A percentile compares a stretch with the other conserved stretches of the same genome.
Conservation (phyloP, 2,329 filamentous ascomycete species). For the Hymenoscyphus infarciens region DNA sequence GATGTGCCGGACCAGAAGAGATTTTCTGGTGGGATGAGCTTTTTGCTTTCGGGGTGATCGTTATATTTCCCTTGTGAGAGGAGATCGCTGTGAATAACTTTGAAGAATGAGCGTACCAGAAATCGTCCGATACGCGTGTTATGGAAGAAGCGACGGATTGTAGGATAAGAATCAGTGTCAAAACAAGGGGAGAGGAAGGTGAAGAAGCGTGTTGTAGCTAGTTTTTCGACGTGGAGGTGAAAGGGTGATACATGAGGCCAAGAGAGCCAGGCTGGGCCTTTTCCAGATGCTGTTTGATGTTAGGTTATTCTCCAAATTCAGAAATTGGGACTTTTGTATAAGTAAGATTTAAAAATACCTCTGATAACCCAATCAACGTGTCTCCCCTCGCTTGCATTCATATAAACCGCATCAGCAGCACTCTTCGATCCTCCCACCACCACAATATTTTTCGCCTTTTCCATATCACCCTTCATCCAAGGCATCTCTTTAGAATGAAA, state of each 20-base stretch:
- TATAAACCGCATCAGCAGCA: constrained; percentile 62
- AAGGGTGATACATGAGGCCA: constrained; percentile 47
- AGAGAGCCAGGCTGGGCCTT: constrained; percentile 19
- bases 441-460: constrained; percentile 43
- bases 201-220: constrained; percentile 62
- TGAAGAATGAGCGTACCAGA: constrained; percentile 55
- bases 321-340: too few species aligned
- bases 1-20: constrained; percentile 51
- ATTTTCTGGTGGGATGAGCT: constrained; percentile 48
- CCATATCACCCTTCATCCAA: constrained; percentile 40
- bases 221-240: constrained; percentile 63
- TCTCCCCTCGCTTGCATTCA: constrained; percentile 51
- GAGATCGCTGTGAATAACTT: constrained; percentile 52
- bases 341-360: constrained; percentile 30
- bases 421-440: constrained; percentile 63
- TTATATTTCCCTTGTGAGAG: constrained; percentile 50
- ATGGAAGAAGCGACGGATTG: constrained; percentile 28
- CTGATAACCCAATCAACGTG: constrained; percentile 59
- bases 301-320: too few species aligned
- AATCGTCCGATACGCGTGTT: constrained; percentile 51
- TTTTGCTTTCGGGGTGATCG: constrained; percentile 47
- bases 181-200: constrained; percentile 60
- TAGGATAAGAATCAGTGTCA: constrained; percentile 55
- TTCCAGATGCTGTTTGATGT: constrained; percentile 9
- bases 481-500: constrained; percentile 50